Base-by-base conservation (phyloP, 768 basidiomycete genomes). In the Phanerodontia chrysosporium region DNA sequence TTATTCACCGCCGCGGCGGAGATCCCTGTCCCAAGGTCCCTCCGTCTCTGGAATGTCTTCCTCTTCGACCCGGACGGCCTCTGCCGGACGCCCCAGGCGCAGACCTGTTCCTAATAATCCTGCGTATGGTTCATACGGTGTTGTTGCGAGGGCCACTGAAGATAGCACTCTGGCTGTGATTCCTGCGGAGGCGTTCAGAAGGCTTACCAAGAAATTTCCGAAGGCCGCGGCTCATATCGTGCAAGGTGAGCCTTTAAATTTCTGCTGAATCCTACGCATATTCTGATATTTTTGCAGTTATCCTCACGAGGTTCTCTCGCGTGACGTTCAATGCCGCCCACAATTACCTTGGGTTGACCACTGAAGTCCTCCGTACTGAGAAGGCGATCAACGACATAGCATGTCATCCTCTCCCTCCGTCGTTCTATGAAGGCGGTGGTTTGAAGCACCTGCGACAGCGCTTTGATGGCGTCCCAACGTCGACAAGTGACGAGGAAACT, bases 311-410 rank as follows among this genome's bases (percentile, higher is more conserved):
- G 1, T 96, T 99, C 70, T 94, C 95, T 22, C 85, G 97, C 25
- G 97, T 98, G 12, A 99, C 97, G 0, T 98, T 99, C 78, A 92
- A 89, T 69, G 97, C 96, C 10, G 95, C 97, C 0, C 97, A 98
- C 72, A 90, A 89, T 67, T 99, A 97, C 70, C 84, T 99, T 6
- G 97, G 97, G 6, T 71, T 99, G 55, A 99, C 97, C 0, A 85
- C 87, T 18, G 97, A 99, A 72, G 92, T 98, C 4, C 85, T 99
- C 35, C 86, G 94, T 32, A 96, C 97, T 1, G 97, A 99, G 74
- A 93, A 97, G 69, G 90, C 92, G 0, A 96, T 99, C 70, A 99
- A 99, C 66, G 90, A 95, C 60, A 89, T 98, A 60, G 96, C 97
- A 16, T 95, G 94, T 53, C 93, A 98, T 71, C 97, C 97, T 1